These are phyloP conservation scores for Arabidopsis hybrid DNA, from an alignment of 441 rosid species.

Conservation along the genomic window DNA sequence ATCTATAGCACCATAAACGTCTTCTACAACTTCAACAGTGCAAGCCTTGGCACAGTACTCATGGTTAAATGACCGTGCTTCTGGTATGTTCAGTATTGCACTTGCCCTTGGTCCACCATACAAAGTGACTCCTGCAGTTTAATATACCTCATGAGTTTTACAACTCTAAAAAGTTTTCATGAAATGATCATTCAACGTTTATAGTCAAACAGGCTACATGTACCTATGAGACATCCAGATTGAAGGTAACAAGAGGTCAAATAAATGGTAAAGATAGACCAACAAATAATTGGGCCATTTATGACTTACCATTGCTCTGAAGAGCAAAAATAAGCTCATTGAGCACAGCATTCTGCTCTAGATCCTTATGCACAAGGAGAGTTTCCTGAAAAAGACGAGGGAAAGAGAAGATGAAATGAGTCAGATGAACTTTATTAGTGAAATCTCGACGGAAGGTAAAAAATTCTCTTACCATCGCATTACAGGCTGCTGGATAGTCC, in stretches of 20 bases:
- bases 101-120: conserved; percentile 88
- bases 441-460: conserved; percentile 2
- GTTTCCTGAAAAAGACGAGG: conserved; percentile 74
- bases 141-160: conserved; percentile 6
- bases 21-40: conserved; percentile 93
- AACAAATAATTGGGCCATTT: not conserved
- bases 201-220: not conserved
- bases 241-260: not conserved
- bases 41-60: conserved; percentile 90
- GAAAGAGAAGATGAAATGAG: conserved; percentile 22
- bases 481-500: conserved; percentile 99
- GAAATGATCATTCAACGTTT: not conserved
- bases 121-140: conserved; percentile 75
- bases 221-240: not conserved
- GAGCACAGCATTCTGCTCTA: conserved; percentile 66
- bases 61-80: conserved; percentile 69
- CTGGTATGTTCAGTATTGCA: conserved; percentile 69
- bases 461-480: conserved; percentile 77
- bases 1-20: conserved; percentile 81
- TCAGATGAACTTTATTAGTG: conserved; percentile 9
- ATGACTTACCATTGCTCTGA: conserved; percentile 64
- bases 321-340: conserved; percentile 67
- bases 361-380: conserved; percentile 90
- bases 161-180: not conserved
- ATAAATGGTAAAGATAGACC: not conserved